These are phyloP conservation scores for Mucor racemosus DNA, from an alignment of 371 early-diverging fungal species.

Conservation along the genomic window DNA sequence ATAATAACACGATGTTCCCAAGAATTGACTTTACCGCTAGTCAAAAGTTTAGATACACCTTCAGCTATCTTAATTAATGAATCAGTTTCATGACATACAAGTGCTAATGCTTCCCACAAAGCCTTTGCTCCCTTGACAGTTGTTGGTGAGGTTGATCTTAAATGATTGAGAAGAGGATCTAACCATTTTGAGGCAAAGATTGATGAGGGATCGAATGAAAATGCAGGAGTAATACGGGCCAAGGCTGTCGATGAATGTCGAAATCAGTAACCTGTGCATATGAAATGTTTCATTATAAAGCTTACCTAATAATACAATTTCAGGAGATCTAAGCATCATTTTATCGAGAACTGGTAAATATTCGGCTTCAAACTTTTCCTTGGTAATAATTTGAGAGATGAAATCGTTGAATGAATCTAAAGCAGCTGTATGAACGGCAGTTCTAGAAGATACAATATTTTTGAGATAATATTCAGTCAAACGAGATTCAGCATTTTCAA, in stretches of 20 bases:
- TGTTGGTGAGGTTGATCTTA: constrained; percentile 70
- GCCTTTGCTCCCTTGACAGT: constrained; percentile 61
- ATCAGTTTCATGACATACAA: constrained; percentile 51
- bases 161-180: constrained; percentile 66
- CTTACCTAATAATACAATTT: constrained; percentile 74
- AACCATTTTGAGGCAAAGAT: constrained; percentile 70
- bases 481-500: constrained; percentile 45
- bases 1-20: constrained; percentile 71
- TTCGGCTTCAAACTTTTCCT: constrained; percentile 56
- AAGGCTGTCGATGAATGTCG: constrained; percentile 39
- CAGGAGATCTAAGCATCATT: constrained; percentile 88
- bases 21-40: constrained; percentile 61
- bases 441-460: constrained; percentile 63
- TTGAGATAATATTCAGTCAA: constrained; percentile 69
- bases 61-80: constrained; percentile 65
- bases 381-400: constrained; percentile 54
- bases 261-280: background rate
- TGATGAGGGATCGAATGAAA: constrained; percentile 67
- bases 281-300: background rate
- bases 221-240: constrained; percentile 47
- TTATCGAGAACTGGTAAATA: constrained; percentile 69
- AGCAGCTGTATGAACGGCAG: constrained; percentile 53
- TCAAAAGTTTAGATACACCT: constrained; percentile 59
- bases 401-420: constrained; percentile 66
- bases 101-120: constrained; percentile 62